Evolutionary conservation across 2,329 filamentous ascomycete species (phyloP), one percentile per base, ranked within the genome.

Genomic region (Endocalyx cinctus): DNA sequence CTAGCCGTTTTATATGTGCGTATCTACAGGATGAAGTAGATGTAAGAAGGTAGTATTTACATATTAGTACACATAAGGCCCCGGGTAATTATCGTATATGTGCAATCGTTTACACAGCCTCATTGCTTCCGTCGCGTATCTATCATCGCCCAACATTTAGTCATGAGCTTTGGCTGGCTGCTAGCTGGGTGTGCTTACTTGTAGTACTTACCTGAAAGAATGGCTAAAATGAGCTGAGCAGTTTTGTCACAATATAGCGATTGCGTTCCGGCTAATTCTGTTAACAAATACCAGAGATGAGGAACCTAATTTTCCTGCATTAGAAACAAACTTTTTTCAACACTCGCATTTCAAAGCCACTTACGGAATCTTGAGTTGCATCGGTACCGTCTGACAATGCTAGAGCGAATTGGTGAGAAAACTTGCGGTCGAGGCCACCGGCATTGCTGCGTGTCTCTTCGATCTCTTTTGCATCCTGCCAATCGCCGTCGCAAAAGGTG

Each of bases 161-260:
- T n/a, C n/a, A n/a, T n/a, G n/a, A n/a, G n/a, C n/a, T n/a, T n/a
- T n/a, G n/a, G n/a, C n/a, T n/a, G n/a, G n/a, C n/a, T n/a, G n/a
- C n/a, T n/a, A n/a, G n/a, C n/a, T n/a, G n/a, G n/a, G n/a, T n/a
- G n/a, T n/a, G n/a, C n/a, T n/a, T n/a, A n/a, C n/a, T n/a, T n/a
- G 20, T n/a, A n/a, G 8, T n/a, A 23, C 20, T 23, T 23, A 23
- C 20, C 20, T 8, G n/a, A 8, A n/a, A 23, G 20, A 8, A 23
- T 23, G 8, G 17, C 28, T n/a, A 35, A 16, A n/a, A 30, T 23
- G 20, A 19, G 16, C 22, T 35, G 33, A 23, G 33, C 27, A 23
- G 31, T 25, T 10, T 18, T 27, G 22, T 35, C 33, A 28, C 33
- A 35, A n/a, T 35, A 25, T 6, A 35, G 33, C 11, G 25, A 17